Evolutionary conservation across 1,139 yeast genomes (phyloP).

Genomic region (Saccharomyces uvarum): DNA sequence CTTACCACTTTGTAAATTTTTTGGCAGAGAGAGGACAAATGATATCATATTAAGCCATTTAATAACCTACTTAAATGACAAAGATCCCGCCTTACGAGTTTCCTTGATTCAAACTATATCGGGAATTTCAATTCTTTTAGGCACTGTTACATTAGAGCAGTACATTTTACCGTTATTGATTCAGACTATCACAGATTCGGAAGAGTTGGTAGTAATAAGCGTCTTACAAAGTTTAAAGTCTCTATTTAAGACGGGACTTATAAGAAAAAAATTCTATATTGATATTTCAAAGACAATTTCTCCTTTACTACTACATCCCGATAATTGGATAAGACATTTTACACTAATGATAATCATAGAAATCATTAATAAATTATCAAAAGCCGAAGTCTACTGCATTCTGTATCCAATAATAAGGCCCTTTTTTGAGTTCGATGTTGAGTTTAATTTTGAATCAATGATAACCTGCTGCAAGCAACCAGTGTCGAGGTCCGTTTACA

Average conservation of each 20-base stretch:
- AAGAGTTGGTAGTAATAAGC: constrained; percentile 73
- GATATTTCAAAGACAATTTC: constrained; percentile 43
- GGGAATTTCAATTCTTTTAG: constrained; percentile 70
- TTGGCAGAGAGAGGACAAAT: constrained; percentile 82
- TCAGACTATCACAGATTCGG: constrained; percentile 76
- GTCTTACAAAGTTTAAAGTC: constrained; percentile 63
- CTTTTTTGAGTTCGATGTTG: constrained; percentile 68
- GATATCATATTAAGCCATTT: constrained; percentile 84
- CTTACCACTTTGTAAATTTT: constrained; percentile 66
- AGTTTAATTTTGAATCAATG: constrained; percentile 56
- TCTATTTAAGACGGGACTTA: constrained; percentile 47
- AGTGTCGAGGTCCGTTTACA: constrained; percentile 57
- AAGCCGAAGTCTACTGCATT: constrained; percentile 78
- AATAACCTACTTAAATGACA: constrained; percentile 83
- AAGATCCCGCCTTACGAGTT: constrained; percentile 56
- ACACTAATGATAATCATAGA: constrained; percentile 55
- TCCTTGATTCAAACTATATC: constrained; percentile 73
- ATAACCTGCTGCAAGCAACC: constrained; percentile 62
- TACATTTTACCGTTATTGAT: constrained; percentile 76
- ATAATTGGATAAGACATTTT: constrained; percentile 74
- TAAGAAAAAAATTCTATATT: constrained; percentile 43
- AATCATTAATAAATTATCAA: constrained; percentile 52
- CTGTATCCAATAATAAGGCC: constrained; percentile 76
- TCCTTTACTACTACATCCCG: constrained; percentile 69
- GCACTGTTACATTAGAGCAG: constrained; percentile 75